These are phyloP conservation scores for Bombardia bombarda DNA, from an alignment of 495 filamentous ascomycete species.

Conservation along the genomic window DNA sequence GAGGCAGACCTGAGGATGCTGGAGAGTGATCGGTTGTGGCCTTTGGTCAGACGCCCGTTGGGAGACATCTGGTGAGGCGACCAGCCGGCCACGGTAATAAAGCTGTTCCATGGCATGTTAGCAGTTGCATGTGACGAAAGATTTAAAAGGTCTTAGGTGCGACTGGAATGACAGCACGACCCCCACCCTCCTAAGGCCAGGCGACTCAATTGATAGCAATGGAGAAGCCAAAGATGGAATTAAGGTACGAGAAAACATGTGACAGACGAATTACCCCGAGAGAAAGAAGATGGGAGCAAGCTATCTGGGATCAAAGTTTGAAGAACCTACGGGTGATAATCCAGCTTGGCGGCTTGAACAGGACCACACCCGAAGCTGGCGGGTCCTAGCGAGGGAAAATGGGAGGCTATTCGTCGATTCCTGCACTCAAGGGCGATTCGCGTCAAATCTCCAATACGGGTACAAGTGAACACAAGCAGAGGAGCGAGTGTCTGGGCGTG, in stretches of 20 bases:
- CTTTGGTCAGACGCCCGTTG: conserved; percentile 29
- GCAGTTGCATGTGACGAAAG: conserved; percentile 18
- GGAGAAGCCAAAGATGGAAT: not conserved
- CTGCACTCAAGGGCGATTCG: not conserved
- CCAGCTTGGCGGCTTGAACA: conserved; percentile 14
- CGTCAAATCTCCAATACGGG: not conserved
- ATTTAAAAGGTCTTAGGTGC: not conserved
- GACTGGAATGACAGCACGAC: not conserved
- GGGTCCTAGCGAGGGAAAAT: conserved; percentile 13
- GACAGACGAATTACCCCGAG: not conserved
- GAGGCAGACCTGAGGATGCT: conserved; percentile 30
- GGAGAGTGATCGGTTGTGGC: conserved; percentile 43
- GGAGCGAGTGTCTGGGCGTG: not conserved
- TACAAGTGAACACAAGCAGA: not conserved
- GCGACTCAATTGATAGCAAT: not conserved
- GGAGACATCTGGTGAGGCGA: conserved; percentile 33
- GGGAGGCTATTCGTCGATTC: not conserved
- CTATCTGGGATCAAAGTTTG: too few species aligned
- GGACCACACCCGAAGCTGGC: conserved; percentile 27
- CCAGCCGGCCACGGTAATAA: conserved; percentile 44
- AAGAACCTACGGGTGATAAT: conserved; percentile 23
- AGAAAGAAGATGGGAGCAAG: too few species aligned
- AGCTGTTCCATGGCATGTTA: conserved; percentile 32
- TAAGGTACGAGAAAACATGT: not conserved
- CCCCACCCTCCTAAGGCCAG: not conserved